Evolutionary conservation across 306 rosid species (phyloP), one percentile per base, ranked within the genome.

Genomic region (Prosopis cineraria): DNA sequence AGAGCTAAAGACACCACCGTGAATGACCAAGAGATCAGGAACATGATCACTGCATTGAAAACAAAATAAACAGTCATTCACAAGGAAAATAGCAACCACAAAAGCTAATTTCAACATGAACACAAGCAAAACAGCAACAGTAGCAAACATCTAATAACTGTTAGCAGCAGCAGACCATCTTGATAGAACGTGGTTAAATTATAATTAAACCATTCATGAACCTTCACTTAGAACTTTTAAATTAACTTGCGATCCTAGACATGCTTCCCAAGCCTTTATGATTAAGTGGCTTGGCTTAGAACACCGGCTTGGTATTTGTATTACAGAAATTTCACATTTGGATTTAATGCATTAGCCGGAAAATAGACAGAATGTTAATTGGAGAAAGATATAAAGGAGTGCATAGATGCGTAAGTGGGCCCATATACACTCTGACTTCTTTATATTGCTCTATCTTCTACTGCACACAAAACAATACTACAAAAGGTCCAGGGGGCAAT

Each of bases 11-110:
- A 81, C 62, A 96, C 98, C 71, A 96, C 89, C 1, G 99, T 93
- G 93, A 96, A 96, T 64, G 98, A 64, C 99, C 99, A 96, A 33
- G 99, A 96, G 86, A 96, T 96, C 88, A 96, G 87, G 91, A 96
- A 96, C 99, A 96, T 96, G 72, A 96, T 96, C 75, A 96, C 99
- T 96, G 96, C 89, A 88, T 48, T 56, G 56, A 37, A 82, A 86
- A 80, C 76, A 78, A 33, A 70, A 40, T 41, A 31, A 40, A 31
- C 27, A 47, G 25, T 34, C 82, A 16, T 72, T 43, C 25, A 64
- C 16, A 83, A 78, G 19, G 20, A 66, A 68, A 58, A 70, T 27
- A 68, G 19, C 70, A 79, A 82, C 80, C 43, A 20, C 34, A 59
- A 76, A 37, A 53, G 60, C 72, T 45, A 78, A 37, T 36, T 64